phyloP scores from a whole-genome alignment of 129 eudicot genomes.

The Calendula officinalis region DNA sequence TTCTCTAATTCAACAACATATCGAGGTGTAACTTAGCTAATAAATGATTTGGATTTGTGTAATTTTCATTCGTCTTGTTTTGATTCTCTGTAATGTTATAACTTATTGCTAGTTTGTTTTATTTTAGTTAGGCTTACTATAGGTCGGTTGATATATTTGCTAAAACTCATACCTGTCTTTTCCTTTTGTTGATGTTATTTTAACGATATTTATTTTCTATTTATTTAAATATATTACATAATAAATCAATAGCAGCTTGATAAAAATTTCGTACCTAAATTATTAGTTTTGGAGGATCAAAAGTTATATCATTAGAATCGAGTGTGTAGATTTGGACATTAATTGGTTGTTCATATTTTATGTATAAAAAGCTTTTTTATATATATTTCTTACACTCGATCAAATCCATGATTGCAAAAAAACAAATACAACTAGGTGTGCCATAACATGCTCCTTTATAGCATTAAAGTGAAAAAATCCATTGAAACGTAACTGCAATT shows the following conservation, averaged over 20 bases:
- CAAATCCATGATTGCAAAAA: conserved; percentile 35
- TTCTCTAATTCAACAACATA: no score
- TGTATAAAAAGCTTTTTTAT: background rate
- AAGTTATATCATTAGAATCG: background rate
- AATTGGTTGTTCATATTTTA: conserved; percentile 24
- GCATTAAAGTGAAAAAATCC: conserved; percentile 13
- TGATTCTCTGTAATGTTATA: no score
- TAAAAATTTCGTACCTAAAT: background rate
- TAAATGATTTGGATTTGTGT: no score
- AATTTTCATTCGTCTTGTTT: no score
- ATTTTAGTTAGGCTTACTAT: no score
- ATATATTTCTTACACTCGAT: conserved; percentile 15
- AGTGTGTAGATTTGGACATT: conserved; percentile 25
- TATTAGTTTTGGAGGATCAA: conserved; percentile 2
- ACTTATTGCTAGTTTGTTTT: no score
- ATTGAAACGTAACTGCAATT: background rate
- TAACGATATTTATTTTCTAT: no score
- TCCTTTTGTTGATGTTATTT: no score
- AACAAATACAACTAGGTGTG: conserved; percentile 36
- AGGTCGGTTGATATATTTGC: no score
- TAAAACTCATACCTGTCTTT: no score
- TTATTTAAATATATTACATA: no score
- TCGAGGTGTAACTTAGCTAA: no score
- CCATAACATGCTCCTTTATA: conserved; percentile 37
- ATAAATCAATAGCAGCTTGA: background rate